Conservation (phyloP, 2,329 filamentous ascomycete genomes). For the Exophiala viscosa region DNA sequence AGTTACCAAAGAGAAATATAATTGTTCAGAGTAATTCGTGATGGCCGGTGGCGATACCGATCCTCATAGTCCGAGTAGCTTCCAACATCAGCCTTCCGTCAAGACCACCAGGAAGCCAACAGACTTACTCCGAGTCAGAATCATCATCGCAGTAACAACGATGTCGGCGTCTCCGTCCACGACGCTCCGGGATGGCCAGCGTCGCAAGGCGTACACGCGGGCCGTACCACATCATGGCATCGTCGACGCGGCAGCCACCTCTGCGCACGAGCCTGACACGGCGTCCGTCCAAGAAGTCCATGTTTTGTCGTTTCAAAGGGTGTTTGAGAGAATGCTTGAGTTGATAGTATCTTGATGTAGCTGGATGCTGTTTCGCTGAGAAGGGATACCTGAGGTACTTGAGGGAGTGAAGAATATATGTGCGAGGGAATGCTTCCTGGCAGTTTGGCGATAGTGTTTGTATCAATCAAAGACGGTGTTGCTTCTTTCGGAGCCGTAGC, state of each 20-base stretch:
- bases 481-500: no score
- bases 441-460: no score
- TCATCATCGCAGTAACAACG: not conserved
- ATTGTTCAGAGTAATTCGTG: not conserved
- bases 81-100: not conserved
- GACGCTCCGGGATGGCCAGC: not conserved
- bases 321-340: no score
- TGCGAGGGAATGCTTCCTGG: no score
- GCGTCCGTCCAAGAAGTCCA: not conserved
- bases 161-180: not conserved
- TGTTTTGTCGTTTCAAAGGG: not conserved
- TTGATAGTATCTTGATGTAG: no score
- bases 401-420: no score
- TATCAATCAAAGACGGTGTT: no score
- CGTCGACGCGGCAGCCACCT: not conserved
- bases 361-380: no score
- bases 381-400: no score
- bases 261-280: not conserved
- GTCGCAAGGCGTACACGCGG: not conserved
- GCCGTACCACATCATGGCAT: not conserved
- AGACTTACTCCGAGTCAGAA: conserved; percentile 1
- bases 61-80: not conserved
- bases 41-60: not conserved
- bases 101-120: not conserved
- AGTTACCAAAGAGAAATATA: not conserved